phyloP scores from a whole-genome alignment of 768 basidiomycete genomes.

The Agaricus blazei region DNA sequence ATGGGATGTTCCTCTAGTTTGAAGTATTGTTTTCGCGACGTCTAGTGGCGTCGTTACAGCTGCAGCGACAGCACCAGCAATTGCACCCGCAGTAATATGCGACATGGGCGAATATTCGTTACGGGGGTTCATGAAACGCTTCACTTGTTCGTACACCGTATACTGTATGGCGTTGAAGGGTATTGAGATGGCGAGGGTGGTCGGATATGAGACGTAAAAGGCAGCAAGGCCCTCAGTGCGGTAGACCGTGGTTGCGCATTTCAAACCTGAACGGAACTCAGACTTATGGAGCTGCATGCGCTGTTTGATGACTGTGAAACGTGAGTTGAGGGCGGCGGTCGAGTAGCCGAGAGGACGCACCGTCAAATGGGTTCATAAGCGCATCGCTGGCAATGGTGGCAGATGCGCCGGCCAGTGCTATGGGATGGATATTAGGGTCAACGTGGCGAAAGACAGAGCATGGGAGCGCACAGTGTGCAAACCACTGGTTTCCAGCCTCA shows the following conservation, averaged over 20 bases:
- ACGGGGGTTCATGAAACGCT: slow-evolving; percentile 78
- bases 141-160: slow-evolving; percentile 92
- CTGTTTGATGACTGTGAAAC: slow-evolving; percentile 87
- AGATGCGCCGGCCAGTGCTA: slow-evolving; percentile 88
- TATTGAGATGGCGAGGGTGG: slow-evolving; percentile 92
- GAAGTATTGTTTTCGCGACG: slow-evolving; percentile 95
- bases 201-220: slow-evolving; percentile 98
- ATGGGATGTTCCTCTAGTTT: slow-evolving; percentile 87
- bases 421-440: slow-evolving; percentile 8
- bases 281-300: slow-evolving; percentile 98
- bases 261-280: slow-evolving; percentile 78
- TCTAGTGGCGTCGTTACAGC: slow-evolving; percentile 96
- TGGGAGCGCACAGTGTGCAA: slow-evolving; percentile 74
- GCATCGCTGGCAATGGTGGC: slow-evolving; percentile 96
- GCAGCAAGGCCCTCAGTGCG: slow-evolving; percentile 80
- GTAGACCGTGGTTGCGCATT: slow-evolving; percentile 85
- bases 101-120: slow-evolving; percentile 89
- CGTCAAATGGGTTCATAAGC: slow-evolving; percentile 99
- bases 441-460: slow-evolving; percentile 1
- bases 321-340: slow-evolving; percentile 12
- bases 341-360: slow-evolving; percentile 40
- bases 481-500: slow-evolving; percentile 70
- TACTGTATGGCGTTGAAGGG: slow-evolving; percentile 99
- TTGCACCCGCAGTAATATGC: slow-evolving; percentile 87
- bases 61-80: slow-evolving; percentile 91